Evolutionary conservation across 768 basidiomycete genomes (phyloP), one percentile per base, ranked within the genome.

Genomic region (Phanerochaete carnosa): DNA sequence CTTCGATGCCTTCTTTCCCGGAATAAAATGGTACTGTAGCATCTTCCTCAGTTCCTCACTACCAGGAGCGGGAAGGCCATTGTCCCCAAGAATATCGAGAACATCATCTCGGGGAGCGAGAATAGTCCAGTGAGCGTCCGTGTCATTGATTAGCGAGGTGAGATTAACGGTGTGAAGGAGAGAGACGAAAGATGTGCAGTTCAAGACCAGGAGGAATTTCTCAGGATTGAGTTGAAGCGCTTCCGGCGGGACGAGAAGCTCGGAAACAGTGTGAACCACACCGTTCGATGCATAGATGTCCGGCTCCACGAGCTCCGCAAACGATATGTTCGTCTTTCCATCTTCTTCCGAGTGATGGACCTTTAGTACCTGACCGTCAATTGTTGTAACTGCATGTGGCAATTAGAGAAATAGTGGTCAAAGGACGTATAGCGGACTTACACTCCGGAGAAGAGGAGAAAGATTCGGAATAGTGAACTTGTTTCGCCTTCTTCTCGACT

Each of bases 231-330:
- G 76, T 61, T 85, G 79, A 25, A 96, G 82, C 47, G 90, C 81
- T 16, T 85, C 87, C 2, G 83, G 80, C 7, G 94, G 91, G 12
- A 95, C 72, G 15, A 99, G 83, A 25, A 98, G 83, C 15, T 86
- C 83, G 15, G 90, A 90, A 26, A 98, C 83, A 45, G 94, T 83
- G 73, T 99, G 97, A 16, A 98, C 72, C 46, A 98, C 97, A 51
- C 96, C 97, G 68, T 99, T 99, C 30, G 91, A 88, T 4, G 92
- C 95, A 68, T 95, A 94, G 35, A 97, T 85, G 68, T 99, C 94
- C 6, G 85, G 83, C n/a, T 87, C 78, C 3, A 87, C 68, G 45
- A 96, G 79, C 25, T 79, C 76, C 7, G 89, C 85, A 49, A 75
- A 75, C 33, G 85, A 85, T 23, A 90, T 73, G 30, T 69, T 80